Evolutionary conservation across 1,284 basidiomycete genomes (phyloP), one percentile per base, ranked within the genome.

Genomic region (Leucoagaricus sp.): DNA sequence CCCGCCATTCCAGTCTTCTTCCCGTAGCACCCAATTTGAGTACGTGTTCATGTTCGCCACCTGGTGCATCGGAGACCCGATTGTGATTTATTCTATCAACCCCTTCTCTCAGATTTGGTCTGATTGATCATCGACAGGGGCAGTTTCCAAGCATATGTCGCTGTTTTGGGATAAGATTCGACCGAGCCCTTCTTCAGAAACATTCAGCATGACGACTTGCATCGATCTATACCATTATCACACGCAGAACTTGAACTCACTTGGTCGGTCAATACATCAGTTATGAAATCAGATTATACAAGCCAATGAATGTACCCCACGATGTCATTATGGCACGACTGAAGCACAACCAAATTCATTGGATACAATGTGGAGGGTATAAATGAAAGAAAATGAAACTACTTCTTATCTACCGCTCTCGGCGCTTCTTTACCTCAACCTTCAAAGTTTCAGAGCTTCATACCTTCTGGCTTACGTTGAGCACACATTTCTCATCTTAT

Each of bases 391-490:
- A 49, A 49, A 33, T 23, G 25, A n/a, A n/a, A n/a, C 23, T 50
- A 40, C 29, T 40, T 41, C 49, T 40, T 50, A 50, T 50, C 49
- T 50, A 38, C 17, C 33, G 21, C 49, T 13, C 21, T 36, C 15
- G n/a, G n/a, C 46, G 10, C 48, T 49, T 49, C 48, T 49, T 13
- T 17, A 26, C 13, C 19, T 40, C 25, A 21, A 26, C 28, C 17
- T 6, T 25, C 17, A 25, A 38, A n/a, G n/a, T 38, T n/a, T 38
- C 36, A 38, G 36, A 8, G 17, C 21, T 36, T 21, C 21, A 36
- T 23, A 23, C 26, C 23, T 34, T 34, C 48, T n/a, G 12, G 34
- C 33, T 9, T 29, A 12, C 33, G 48, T 21, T 13, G 19, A 21
- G 17, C 23, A 41, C 33, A 25, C 23, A 28, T 40, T 41, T 28